A percentile compares a stretch with the other conserved stretches of the same genome.
phyloP scores from a whole-genome alignment of 2,329 filamentous ascomycete species.

The Pseudophaeomoniella oleicola region DNA sequence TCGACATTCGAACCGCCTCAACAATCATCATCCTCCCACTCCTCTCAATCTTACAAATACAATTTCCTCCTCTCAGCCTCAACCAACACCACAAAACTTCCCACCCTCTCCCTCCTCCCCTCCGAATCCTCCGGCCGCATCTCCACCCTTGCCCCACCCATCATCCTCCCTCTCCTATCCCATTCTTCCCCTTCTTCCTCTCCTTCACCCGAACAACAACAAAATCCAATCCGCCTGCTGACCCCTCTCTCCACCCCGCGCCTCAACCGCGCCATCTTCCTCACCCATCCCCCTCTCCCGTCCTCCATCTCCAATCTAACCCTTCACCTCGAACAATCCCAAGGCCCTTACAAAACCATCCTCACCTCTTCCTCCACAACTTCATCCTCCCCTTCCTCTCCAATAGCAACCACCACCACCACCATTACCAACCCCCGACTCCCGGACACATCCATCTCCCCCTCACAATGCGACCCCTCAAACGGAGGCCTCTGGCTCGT shows the following conservation, averaged over 20 bases:
- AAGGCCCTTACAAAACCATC: constrained; percentile 51
- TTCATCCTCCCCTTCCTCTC: too few relatives aligned
- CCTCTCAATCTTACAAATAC: too few relatives aligned
- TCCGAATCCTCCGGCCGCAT: constrained; percentile 64
- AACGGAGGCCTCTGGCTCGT: constrained; percentile 60
- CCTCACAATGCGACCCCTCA: constrained; percentile 32
- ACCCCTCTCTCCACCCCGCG: constrained; percentile 43
- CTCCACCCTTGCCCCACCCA: constrained; percentile 41
- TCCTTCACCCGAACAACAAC: too few relatives aligned
- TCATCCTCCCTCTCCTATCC: constrained; percentile 37
- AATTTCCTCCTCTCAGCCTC: constrained; percentile 64
- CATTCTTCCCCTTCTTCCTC: constrained; percentile 38
- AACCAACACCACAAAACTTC: constrained; percentile 36
- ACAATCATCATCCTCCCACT: too few relatives aligned
- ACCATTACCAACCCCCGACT: constrained; percentile 46
- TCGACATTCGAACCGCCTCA: constrained; percentile 23
- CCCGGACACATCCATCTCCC: constrained; percentile 59
- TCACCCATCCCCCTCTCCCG: constrained; percentile 5
- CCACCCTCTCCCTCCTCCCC: constrained; percentile 44
- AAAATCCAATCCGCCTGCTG: constrained; percentile 40
- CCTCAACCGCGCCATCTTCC: constrained; percentile 17
- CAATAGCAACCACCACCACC: constrained; percentile 48
- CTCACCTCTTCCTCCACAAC: constrained; percentile 41
- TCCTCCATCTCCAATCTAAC: constrained; percentile 6
- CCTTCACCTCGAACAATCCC: constrained; percentile 48